Evolutionary conservation across 169 alveolate genomes (phyloP), one percentile per base, ranked within the genome.

Genomic region (Plasmodium knowlesi): DNA sequence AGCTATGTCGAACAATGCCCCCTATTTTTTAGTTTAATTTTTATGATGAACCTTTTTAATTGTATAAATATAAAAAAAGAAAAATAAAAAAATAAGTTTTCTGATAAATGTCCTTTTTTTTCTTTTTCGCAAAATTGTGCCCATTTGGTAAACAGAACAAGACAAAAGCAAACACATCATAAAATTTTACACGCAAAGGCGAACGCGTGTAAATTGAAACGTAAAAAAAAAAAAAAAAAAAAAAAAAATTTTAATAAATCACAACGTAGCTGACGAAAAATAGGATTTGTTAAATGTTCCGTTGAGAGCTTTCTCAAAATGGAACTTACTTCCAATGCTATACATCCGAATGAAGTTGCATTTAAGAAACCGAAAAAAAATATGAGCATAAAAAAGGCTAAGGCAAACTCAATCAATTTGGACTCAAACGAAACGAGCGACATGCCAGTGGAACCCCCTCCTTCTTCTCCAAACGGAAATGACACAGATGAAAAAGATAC

Each of bases 301-400:
- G n/a, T 67, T 67, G n/a, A 61, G 41, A 37, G 67, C 50, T 9
- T 67, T 19, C 39, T 39, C 34, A 41, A 57, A n/a, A 83, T 83
- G 91, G 91, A 83, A 61, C 61, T 34, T 46, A 30, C 72, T 83
- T 67, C 80, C 22, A 67, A 34, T 19, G 71, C 70, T 39, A 43
- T 41, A 4, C 50, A 61, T 28, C 46, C 80, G 16, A 83, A 67
- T 30, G 76, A 46, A 54, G 72, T 30, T 34, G 3, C 79, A 61
- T 19, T 34, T 54, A 83, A 83, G 10, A 61, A 83, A 61, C 71
- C 70, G 71, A 83, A 83, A 83, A 57, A 83, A 83, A 25, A 61
- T 67, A 41, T 25, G 39, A 32, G 39, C 39, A 43, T 22, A 83
- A 83, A 54, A 83, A 83, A 83, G 25, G 16, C 57, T 57, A 83